phyloP scores from a whole-genome alignment of 2,329 filamentous ascomycete genomes.

The Thelonectria blattea region DNA sequence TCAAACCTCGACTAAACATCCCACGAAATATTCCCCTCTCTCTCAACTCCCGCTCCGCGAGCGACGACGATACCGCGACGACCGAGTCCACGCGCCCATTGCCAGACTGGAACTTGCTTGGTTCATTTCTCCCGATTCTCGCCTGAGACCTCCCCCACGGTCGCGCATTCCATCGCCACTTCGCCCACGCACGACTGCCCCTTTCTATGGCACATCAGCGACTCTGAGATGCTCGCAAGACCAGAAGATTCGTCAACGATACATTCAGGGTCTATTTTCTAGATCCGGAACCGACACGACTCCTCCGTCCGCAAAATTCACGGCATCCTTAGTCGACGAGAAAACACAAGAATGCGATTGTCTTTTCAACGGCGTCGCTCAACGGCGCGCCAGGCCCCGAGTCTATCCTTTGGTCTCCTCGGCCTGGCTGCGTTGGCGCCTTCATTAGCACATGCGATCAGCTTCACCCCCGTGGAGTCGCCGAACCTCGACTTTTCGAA shows the following conservation, averaged over 20 bases:
- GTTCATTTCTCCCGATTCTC: constrained; percentile 7
- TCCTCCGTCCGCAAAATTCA: constrained; percentile 10
- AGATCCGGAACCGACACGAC: constrained; percentile 14
- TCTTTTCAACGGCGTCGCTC: constrained; percentile 49
- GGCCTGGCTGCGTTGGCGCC: constrained; percentile 49
- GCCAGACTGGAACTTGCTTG: constrained; percentile 10
- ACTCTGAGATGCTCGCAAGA: constrained; percentile 40
- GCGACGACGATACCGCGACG: constrained; percentile 17
- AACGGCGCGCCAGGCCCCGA: constrained; percentile 47
- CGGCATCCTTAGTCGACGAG: constrained; percentile 24
- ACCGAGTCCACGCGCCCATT: constrained; percentile 9
- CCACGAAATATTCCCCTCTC: constrained; percentile 24
- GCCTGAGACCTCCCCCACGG: not conserved
- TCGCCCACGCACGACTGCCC: constrained; percentile 27
- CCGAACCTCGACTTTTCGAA: constrained; percentile 78
- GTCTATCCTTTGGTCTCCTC: constrained; percentile 43
- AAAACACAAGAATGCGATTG: constrained; percentile 54
- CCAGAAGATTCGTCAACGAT: constrained; percentile 25
- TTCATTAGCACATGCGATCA: constrained; percentile 56
- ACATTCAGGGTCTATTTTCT: constrained; percentile 18
- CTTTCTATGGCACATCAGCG: constrained; percentile 38
- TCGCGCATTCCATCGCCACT: constrained; percentile 19
- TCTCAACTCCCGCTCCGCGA: constrained; percentile 17
- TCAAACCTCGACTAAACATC: constrained; percentile 32
- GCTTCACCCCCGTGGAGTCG: constrained; percentile 67